Percentiles rank a stretch among this genome's conserved stretches.
phyloP scores from a whole-genome alignment of 2,329 filamentous ascomycete species.

The Scedosporium minutisporum region DNA sequence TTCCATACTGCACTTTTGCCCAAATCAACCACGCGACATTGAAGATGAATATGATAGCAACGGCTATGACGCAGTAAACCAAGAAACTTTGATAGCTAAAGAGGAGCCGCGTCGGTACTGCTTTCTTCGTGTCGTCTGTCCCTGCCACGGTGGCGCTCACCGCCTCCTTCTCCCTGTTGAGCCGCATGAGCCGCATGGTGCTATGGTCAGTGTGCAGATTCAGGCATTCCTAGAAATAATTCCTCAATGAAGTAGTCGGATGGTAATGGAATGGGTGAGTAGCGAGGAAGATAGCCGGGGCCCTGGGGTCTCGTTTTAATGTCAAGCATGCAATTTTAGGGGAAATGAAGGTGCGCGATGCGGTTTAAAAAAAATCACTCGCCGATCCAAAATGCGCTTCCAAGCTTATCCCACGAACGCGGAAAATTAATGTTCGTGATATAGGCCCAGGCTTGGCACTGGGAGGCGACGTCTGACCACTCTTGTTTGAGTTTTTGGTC shows the following conservation, averaged over 20 bases:
- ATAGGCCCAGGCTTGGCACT: too few species aligned
- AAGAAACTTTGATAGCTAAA: background rate
- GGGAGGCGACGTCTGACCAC: too few species aligned
- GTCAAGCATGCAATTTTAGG: too few species aligned
- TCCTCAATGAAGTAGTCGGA: background rate
- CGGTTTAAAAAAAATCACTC: background rate
- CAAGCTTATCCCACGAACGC: background rate
- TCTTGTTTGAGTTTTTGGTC: too few species aligned
- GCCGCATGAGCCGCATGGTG: background rate
- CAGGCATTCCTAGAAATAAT: too few species aligned
- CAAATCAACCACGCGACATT: background rate
- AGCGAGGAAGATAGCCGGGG: background rate
- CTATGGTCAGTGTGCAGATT: background rate
- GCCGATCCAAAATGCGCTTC: background rate
- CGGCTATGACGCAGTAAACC: background rate
- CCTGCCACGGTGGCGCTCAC: background rate
- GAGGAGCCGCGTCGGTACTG: background rate
- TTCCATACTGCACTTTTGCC: background rate
- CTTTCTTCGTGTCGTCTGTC: background rate
- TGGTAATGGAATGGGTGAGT: background rate
- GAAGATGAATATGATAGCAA: background rate
- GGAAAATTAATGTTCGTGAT: too few species aligned
- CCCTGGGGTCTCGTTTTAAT: background rate
- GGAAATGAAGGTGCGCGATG: background rate
- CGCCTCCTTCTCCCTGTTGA: background rate